These are phyloP conservation scores for Lanzia echinophila DNA, from an alignment of 2,329 filamentous ascomycete species.

Conservation along the genomic window DNA sequence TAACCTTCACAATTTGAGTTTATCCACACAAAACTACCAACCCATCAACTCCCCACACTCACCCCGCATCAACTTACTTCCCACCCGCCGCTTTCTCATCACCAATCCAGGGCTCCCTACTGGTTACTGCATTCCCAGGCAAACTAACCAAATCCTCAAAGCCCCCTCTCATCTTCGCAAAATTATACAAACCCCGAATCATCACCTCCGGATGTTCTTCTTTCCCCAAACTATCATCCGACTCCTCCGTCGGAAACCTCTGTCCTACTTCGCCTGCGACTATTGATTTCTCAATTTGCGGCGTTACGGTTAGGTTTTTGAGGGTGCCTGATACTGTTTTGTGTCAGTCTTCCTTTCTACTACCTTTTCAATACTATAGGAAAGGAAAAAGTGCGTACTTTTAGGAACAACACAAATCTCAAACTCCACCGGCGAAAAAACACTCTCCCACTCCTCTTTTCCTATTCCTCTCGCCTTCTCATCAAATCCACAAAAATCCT, in stretches of 20 bases:
- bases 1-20: no score
- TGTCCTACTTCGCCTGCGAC: constrained; percentile 15
- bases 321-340: neutral
- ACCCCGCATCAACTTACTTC: no score
- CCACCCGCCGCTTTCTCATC: no score
- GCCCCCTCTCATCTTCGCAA: constrained; percentile 15
- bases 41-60: no score
- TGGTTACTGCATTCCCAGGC: constrained; percentile 14
- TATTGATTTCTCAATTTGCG: neutral
- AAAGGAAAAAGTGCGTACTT: neutral
- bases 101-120: neutral
- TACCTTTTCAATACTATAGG: neutral
- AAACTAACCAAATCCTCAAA: constrained; percentile 21
- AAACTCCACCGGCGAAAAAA: neutral
- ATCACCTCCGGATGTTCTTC: constrained; percentile 10
- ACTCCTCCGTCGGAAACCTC: constrained; percentile 14
- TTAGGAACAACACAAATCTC: neutral
- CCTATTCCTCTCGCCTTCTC: neutral
- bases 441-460: neutral
- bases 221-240: constrained; percentile 5
- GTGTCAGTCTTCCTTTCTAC: neutral
- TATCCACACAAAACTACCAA: no score
- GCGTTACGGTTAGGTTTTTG: no score
- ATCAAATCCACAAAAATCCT: no score
- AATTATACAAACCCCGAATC: constrained; percentile 21